These are phyloP conservation scores for Malus sieversii DNA, from an alignment of 306 rosid species.

Conservation along the genomic window DNA sequence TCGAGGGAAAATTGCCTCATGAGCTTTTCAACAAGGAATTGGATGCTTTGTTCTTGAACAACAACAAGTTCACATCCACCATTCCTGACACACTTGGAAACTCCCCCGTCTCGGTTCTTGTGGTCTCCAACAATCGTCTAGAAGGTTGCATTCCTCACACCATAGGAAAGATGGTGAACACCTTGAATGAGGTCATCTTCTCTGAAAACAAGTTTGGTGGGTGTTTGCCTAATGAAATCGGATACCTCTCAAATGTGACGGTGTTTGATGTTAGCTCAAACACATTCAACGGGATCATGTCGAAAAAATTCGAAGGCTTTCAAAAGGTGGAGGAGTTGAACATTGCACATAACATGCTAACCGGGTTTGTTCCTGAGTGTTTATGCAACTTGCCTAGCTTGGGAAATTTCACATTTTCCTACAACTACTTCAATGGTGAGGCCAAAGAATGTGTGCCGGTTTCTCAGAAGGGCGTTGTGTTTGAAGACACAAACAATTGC, in stretches of 20 bases:
- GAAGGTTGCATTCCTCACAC: slow-evolving; percentile 53
- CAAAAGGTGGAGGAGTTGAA: slow-evolving; percentile 25
- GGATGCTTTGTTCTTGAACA: slow-evolving; percentile 58
- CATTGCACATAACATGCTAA: slow-evolving; percentile 44
- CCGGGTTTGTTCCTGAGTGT: slow-evolving; percentile 41
- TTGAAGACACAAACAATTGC: slow-evolving; percentile 48
- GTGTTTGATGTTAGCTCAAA: slow-evolving; percentile 51
- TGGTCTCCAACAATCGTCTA: slow-evolving; percentile 45
- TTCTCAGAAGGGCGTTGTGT: slow-evolving; percentile 2
- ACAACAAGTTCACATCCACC: slow-evolving; percentile 46
- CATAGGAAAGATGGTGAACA: slow-evolving; percentile 46
- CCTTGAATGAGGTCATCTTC: slow-evolving; percentile 45
- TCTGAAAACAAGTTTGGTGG: slow-evolving; percentile 42
- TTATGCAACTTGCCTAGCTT: slow-evolving; percentile 45
- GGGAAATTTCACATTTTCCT: slow-evolving; percentile 44
- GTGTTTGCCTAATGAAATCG: slow-evolving; percentile 54
- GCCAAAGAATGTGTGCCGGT: slow-evolving; percentile 43
- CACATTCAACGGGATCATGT: slow-evolving; percentile 44
- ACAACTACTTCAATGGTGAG: slow-evolving; percentile 61
- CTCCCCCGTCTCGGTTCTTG: slow-evolving; percentile 49
- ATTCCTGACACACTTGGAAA: slow-evolving; percentile 48
- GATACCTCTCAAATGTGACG: slow-evolving; percentile 12
- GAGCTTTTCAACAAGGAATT: slow-evolving; percentile 17
- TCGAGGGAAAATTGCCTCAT: slow-evolving; percentile 19
- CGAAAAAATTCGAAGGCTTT: slow-evolving; percentile 22